These are phyloP conservation scores for Aspergillus tubingensis DNA, from an alignment of 2,329 filamentous ascomycete species.

Conservation along the genomic window DNA sequence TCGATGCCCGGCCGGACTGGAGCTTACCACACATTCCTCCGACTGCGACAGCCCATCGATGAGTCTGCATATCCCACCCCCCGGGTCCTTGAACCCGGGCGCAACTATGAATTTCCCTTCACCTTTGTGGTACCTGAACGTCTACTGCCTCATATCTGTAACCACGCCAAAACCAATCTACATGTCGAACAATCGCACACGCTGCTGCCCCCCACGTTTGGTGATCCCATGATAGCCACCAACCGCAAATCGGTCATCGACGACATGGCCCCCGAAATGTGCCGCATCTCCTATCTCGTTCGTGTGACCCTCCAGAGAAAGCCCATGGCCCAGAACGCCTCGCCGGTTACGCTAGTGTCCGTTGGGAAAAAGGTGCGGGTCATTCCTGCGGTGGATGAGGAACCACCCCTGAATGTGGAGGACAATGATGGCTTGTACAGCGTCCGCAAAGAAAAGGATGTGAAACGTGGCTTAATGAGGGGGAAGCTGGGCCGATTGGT, in stretches of 20 bases:
- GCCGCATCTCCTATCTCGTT: conserved; percentile 60
- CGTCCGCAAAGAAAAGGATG: conserved; percentile 59
- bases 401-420: conserved; percentile 58
- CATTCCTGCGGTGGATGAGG: conserved; percentile 60
- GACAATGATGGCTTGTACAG: conserved; percentile 53
- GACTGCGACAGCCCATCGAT: conserved; percentile 61
- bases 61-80: conserved; percentile 56
- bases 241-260: conserved; percentile 56
- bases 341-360: conserved; percentile 49
- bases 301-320: conserved; percentile 45
- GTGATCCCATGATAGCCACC: conserved; percentile 57
- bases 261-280: conserved; percentile 65
- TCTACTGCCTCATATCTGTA: conserved; percentile 61
- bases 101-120: conserved; percentile 62
- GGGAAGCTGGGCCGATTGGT: conserved; percentile 60
- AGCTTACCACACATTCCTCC: conserved; percentile 62
- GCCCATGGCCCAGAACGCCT: conserved; percentile 5
- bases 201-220: conserved; percentile 62
- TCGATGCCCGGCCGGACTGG: conserved; percentile 57
- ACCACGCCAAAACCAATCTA: conserved; percentile 53
- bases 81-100: conserved; percentile 56
- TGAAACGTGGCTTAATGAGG: conserved; percentile 62
- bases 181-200: conserved; percentile 59
- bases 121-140: conserved; percentile 64
- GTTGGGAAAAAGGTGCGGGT: conserved; percentile 60